Evolutionary conservation across 768 basidiomycete genomes (phyloP).

Genomic region (Phylloporus rhodoxanthus): DNA sequence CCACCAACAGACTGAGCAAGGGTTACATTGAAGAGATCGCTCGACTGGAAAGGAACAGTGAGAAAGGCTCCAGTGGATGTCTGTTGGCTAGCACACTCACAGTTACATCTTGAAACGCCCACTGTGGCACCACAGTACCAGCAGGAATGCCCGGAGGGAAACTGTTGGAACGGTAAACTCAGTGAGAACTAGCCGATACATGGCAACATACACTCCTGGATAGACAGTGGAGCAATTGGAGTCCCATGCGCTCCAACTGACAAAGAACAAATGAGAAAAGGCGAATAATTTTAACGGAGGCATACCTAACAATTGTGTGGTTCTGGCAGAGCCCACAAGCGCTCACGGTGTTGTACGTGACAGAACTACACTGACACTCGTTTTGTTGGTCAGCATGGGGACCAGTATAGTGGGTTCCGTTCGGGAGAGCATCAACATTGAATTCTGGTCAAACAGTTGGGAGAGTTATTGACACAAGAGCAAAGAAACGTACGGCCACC

Average conservation of each 20-base stretch:
- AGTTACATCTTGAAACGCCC: conserved; percentile 56
- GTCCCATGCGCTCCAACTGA: conserved; percentile 50
- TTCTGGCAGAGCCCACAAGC: conserved; percentile 57
- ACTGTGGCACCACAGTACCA: conserved; percentile 48
- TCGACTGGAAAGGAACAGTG: conserved; percentile 22
- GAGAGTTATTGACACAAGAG: conserved; percentile 5
- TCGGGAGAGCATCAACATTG: conserved; percentile 35
- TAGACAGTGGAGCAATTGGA: conserved; percentile 41
- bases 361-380: conserved; percentile 50
- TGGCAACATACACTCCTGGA: conserved; percentile 18
- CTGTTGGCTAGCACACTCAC: conserved; percentile 24
- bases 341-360: conserved; percentile 49
- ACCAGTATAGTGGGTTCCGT: conserved; percentile 24
- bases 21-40: conserved; percentile 36
- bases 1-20: conserved; percentile 32
- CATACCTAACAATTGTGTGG: conserved; percentile 33
- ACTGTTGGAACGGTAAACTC: conserved; percentile 23
- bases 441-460: conserved; percentile 28
- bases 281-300: neutral
- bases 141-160: conserved; percentile 45
- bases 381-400: conserved; percentile 29
- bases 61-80: conserved; percentile 1
- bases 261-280: neutral
- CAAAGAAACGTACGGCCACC: conserved; percentile 34
- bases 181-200: neutral